Conservation (phyloP, 129 eudicot genomes). For the Saposhnikovia divaricata region DNA sequence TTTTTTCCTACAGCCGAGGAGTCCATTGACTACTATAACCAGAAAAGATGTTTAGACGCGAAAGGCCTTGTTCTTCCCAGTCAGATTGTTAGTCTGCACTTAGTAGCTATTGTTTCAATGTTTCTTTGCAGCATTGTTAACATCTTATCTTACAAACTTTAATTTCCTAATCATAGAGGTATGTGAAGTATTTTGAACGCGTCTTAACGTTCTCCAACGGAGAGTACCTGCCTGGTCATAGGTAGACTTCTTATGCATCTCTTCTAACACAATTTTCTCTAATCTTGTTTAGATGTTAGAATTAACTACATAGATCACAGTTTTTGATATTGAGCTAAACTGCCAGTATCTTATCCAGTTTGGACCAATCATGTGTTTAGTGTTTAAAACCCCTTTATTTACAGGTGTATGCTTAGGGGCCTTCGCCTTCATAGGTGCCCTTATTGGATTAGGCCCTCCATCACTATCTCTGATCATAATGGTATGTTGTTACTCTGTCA, state of each 20-base stretch:
- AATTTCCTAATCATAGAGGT: constrained; percentile 41
- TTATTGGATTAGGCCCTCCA: constrained; percentile 88
- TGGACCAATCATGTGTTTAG: neutral
- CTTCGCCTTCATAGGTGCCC: constrained; percentile 94
- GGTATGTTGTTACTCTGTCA: constrained; percentile 28
- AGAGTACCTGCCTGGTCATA: constrained; percentile 87
- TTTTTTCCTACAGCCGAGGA: constrained; percentile 97
- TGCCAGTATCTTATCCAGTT: neutral
- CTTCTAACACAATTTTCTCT: neutral
- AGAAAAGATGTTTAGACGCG: constrained; percentile 83
- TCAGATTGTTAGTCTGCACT: constrained; percentile 60
- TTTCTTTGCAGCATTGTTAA: neutral
- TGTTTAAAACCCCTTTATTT: constrained; percentile 1
- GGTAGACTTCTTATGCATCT: constrained; percentile 31
- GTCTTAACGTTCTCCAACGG: constrained; percentile 66
- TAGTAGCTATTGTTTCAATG: neutral
- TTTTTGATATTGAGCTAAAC: neutral
- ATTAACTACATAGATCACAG: neutral
- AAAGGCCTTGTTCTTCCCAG: constrained; percentile 95
- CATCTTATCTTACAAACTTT: neutral
- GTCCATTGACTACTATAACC: constrained; percentile 81
- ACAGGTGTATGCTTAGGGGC: constrained; percentile 94
- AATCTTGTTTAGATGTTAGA: neutral
- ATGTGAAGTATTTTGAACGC: constrained; percentile 90
- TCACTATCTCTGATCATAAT: constrained; percentile 74